Evolutionary conservation across 192 early-diverging fungal species (phyloP).

Genomic region (Backusella morwellensis): DNA sequence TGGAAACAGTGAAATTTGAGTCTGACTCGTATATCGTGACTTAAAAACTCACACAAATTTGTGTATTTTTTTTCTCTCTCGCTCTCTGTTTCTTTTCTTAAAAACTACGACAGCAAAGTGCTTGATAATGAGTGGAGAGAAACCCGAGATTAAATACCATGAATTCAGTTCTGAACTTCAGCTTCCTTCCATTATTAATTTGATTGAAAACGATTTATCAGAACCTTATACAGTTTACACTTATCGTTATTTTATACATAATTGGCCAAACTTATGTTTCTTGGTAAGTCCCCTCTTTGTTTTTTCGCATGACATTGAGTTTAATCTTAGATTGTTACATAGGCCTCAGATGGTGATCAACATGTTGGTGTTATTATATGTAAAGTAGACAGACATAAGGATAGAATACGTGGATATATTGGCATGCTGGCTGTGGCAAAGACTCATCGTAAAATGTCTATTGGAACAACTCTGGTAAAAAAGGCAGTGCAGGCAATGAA

Average conservation of each 20-base stretch:
- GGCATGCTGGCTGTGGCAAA: constrained; percentile 95
- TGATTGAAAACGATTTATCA: constrained; percentile 94
- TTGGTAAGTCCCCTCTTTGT: constrained; percentile 45
- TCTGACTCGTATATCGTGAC: not conserved
- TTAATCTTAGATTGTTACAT: not conserved
- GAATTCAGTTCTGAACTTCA: constrained; percentile 76
- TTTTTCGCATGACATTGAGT: not conserved
- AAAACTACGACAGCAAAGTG: not conserved
- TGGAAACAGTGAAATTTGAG: too few relatives aligned
- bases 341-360: constrained; percentile 59
- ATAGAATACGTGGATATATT: constrained; percentile 85
- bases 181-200: constrained; percentile 66
- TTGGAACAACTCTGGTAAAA: constrained; percentile 74
- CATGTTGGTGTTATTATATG: constrained; percentile 89
- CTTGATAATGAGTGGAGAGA: not conserved
- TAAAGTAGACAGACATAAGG: constrained; percentile 76
- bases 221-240: constrained; percentile 98
- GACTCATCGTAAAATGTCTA: constrained; percentile 73
- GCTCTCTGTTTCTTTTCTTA: not conserved
- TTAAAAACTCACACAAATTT: not conserved
- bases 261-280: constrained; percentile 89
- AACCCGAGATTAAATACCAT: constrained; percentile 38
- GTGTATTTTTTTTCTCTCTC: not conserved
- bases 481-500: constrained; percentile 77
- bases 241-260: constrained; percentile 93